Conservation (phyloP, 2,329 filamentous ascomycete species). For the Colletotrichum caudatum region DNA sequence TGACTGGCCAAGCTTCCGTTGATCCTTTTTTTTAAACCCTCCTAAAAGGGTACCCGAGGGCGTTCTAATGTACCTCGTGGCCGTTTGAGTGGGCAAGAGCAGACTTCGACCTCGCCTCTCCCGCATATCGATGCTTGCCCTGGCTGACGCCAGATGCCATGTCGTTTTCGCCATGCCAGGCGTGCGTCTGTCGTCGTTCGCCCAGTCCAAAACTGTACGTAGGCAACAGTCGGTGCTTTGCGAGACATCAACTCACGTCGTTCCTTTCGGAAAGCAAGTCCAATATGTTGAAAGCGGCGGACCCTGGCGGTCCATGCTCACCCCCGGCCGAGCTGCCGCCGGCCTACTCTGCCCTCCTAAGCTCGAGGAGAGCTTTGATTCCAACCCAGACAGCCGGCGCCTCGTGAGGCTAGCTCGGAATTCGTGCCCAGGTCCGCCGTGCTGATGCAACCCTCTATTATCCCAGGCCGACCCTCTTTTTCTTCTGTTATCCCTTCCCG, state of each 20-base stretch:
- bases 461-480: conserved; percentile 39
- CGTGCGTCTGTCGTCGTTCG: conserved; percentile 3
- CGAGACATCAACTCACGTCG: conserved; percentile 33
- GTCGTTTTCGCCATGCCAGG: conserved; percentile 15
- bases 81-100: conserved; percentile 23
- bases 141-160: conserved; percentile 36
- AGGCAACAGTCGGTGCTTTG: conserved; percentile 37
- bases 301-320: conserved; percentile 29
- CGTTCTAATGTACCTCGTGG: conserved; percentile 37
- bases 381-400: conserved; percentile 33
- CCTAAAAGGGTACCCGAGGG: conserved; percentile 16
- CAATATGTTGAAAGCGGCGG: conserved; percentile 4
- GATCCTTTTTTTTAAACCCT: background rate
- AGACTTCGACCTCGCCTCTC: conserved; percentile 15
- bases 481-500: conserved; percentile 18
- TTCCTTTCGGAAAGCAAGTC: conserved; percentile 29
- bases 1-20: conserved; percentile 9
- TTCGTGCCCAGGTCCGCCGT: conserved; percentile 29
- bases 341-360: conserved; percentile 23
- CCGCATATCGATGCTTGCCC: conserved; percentile 11
- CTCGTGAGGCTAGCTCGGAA: conserved; percentile 38
- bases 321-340: conserved; percentile 18
- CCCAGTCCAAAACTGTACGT: conserved; percentile 32
- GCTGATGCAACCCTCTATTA: conserved; percentile 36
- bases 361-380: conserved; percentile 35